Conservation (phyloP, 2,329 filamentous ascomycete species). For the Epicoccum nigrum region DNA sequence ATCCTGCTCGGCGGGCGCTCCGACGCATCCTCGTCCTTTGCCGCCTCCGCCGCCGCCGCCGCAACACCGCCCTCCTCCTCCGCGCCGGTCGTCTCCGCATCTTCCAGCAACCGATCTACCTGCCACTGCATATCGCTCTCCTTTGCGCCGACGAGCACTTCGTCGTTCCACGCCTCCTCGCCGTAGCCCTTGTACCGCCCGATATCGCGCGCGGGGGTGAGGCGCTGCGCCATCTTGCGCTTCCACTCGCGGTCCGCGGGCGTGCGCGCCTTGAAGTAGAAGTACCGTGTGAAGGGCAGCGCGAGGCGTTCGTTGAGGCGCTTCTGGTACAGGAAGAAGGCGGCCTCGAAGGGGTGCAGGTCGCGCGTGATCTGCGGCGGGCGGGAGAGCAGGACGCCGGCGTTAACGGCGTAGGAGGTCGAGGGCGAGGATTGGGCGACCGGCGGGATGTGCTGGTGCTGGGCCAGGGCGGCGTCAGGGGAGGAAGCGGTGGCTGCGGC, state of each 20-base stretch:
- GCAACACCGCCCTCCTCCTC: slow-evolving; percentile 48
- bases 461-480: slow-evolving; percentile 37
- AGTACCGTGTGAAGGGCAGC: slow-evolving; percentile 84
- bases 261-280: slow-evolving; percentile 94
- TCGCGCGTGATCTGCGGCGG: slow-evolving; percentile 85
- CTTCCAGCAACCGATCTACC: slow-evolving; percentile 72
- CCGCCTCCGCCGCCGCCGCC: slow-evolving; percentile 21
- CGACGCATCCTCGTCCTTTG: slow-evolving; percentile 63
- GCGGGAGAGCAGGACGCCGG: slow-evolving; percentile 84
- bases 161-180: slow-evolving; percentile 86
- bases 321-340: slow-evolving; percentile 97
- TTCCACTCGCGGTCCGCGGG: slow-evolving; percentile 88
- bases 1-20: slow-evolving; percentile 72
- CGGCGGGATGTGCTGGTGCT: slow-evolving; percentile 44
- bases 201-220: slow-evolving; percentile 81
- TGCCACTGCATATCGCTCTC: slow-evolving; percentile 69
- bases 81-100: slow-evolving; percentile 67
- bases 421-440: slow-evolving; percentile 48
- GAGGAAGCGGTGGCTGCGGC: slow-evolving; percentile 46
- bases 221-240: slow-evolving; percentile 78
- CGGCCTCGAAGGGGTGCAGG: slow-evolving; percentile 85
- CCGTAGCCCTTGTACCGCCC: slow-evolving; percentile 80
- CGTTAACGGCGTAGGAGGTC: slow-evolving; percentile 54
- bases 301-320: slow-evolving; percentile 91
- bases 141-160: slow-evolving; percentile 76